A percentile compares a stretch with the other conserved stretches of the same genome.
phyloP scores from a whole-genome alignment of 225 moss, liverwort and hornwort genomes.

The Asterella californica region DNA sequence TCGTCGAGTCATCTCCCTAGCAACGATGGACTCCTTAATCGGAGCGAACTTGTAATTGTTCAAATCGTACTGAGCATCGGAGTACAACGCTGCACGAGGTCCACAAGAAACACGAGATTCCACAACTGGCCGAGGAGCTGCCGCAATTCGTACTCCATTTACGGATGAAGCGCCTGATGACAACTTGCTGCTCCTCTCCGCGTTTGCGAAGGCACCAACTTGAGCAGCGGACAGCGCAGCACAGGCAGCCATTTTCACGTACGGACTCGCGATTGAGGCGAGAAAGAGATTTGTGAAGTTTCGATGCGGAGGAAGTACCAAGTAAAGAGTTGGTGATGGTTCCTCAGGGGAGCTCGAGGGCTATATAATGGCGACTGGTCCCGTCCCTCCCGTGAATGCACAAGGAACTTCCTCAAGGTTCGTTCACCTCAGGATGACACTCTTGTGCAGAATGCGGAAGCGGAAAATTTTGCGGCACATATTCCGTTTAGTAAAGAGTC shows the following conservation, averaged over 20 bases:
- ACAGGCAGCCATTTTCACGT: not conserved
- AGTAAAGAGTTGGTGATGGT: too few species aligned
- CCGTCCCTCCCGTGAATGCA: too few species aligned
- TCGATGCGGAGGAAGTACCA: too few species aligned
- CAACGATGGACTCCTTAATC: conserved; percentile 86
- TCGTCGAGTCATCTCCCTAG: conserved; percentile 74
- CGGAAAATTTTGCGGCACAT: too few species aligned
- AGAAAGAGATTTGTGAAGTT: too few species aligned
- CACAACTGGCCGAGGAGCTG: conserved; percentile 11
- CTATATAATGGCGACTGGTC: too few species aligned
- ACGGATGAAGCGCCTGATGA: conserved; percentile 27
- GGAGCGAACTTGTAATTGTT: conserved; percentile 83
- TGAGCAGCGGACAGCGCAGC: conserved; percentile 7
- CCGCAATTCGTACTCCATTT: conserved; percentile 27
- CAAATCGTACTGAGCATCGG: conserved; percentile 68
- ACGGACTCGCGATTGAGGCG: too few species aligned
- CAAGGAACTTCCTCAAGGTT: too few species aligned
- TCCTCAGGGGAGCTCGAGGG: too few species aligned
- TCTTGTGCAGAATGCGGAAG: too few species aligned
- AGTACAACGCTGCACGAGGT: conserved; percentile 59
- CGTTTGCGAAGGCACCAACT: conserved; percentile 16
- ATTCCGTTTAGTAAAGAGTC: too few species aligned
- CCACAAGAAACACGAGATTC: not conserved
- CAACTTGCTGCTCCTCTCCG: conserved; percentile 23
- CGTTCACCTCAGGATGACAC: too few species aligned